Base-by-base conservation (phyloP, 805 yeast species). In the Cyberlindnera maritima region DNA sequence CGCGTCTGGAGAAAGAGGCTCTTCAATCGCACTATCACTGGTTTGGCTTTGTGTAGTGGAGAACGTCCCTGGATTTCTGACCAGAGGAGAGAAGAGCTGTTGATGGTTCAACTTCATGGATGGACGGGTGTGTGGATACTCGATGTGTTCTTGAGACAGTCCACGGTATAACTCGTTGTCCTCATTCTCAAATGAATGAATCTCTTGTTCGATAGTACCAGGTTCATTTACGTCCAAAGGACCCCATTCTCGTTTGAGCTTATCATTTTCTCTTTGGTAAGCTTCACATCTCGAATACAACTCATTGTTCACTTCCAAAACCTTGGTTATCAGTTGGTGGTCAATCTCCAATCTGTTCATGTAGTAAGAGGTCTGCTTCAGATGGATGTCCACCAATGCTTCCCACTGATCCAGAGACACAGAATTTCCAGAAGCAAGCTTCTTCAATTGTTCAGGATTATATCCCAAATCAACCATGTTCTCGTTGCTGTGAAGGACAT, bases 231-330 rank as follows among this genome's bases (percentile, higher is more conserved):
- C n/a, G 25, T 5, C 25, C 9, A 21, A 6, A 5, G 9, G 5
- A 21, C 9, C 11, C 38, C 5, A 28, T 14, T 28, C 13, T 13
- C 13, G 11, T 18, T 31, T 15, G 26, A 46, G 38, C 2, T 3
- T 14, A 20, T 28, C 23, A 13, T 32, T 29, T 19, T 34, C 35
- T 29, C 6, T 19, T n/a, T 41, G 39, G 14, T 21, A 38, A 4
- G 4, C 15, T 9, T 17, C 14, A 34, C 38, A 37, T 15, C 45
- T 36, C 11, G 34, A 15, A 15, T 36, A 25, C 31, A 46, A 25
- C 45, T 36, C 41, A 33, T 53, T 55, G 42, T 56, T 57, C 42
- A 57, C 46, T 31, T 57, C 59, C 43, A 57, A 52, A 11, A 56
- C 44, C 17, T 48, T 50, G 15, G 48, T 43, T 13, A 56, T 55